A percentile compares a stretch with the other conserved stretches of the same genome.
These are phyloP conservation scores for Diospyros kaki DNA, from an alignment of 148 eudicot species.

Conservation along the genomic window DNA sequence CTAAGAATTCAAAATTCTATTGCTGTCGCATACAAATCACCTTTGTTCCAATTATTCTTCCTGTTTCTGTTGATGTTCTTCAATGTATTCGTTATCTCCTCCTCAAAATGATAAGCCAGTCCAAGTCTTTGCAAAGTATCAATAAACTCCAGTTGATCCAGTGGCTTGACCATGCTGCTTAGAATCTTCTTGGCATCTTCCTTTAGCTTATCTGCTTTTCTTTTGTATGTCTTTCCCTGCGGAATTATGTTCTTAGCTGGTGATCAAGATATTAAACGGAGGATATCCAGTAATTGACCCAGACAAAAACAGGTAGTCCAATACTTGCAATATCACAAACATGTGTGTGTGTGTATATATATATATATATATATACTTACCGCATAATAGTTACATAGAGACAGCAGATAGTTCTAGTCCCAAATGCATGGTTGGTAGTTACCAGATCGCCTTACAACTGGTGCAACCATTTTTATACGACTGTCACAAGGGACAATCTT, in stretches of 20 bases:
- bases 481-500: too few species aligned
- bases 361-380: slow-evolving; percentile 2
- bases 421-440: slow-evolving; percentile 25
- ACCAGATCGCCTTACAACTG: slow-evolving; percentile 19
- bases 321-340: too few species aligned
- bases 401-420: slow-evolving; percentile 17
- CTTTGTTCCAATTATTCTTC: neutral
- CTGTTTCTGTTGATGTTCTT: too few species aligned
- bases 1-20: slow-evolving; percentile 24
- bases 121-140: neutral
- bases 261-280: too few species aligned
- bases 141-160: slow-evolving; percentile 19
- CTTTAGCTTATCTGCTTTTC: too few species aligned
- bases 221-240: neutral
- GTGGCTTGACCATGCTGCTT: neutral
- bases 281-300: too few species aligned
- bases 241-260: too few species aligned
- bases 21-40: slow-evolving; percentile 20
- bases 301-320: too few species aligned
- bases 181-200: slow-evolving; percentile 15
- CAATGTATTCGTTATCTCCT: too few species aligned
- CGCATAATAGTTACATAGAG: neutral
- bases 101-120: too few species aligned
- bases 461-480: neutral
- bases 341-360: neutral